phyloP scores from a whole-genome alignment of 768 basidiomycete genomes.

The Trametes coccinea region DNA sequence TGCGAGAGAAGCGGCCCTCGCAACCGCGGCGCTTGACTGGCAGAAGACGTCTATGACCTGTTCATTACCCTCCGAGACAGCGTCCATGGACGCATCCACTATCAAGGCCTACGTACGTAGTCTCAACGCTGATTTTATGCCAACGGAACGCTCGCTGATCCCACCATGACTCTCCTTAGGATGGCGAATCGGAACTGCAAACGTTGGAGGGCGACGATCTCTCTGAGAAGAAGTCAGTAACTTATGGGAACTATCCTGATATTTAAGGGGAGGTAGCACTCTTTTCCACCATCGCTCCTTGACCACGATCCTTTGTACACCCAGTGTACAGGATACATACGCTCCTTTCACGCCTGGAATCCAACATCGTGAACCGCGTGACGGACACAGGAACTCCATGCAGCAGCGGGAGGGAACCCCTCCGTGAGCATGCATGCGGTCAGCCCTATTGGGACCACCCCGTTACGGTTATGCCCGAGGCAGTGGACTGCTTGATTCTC shows the following conservation, averaged over 20 bases:
- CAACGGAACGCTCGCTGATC: no score
- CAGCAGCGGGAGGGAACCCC: no score
- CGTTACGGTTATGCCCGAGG: no score
- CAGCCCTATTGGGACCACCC: no score
- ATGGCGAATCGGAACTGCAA: not conserved
- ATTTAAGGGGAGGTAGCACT: not conserved
- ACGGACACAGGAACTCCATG: no score
- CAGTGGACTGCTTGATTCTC: not conserved
- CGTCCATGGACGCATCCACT: not conserved
- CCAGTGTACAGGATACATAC: not conserved
- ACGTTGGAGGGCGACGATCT: not conserved
- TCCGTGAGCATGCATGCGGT: no score
- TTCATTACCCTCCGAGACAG: not conserved
- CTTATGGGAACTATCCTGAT: conserved; percentile 1
- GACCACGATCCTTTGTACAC: not conserved
- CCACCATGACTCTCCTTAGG: not conserved
- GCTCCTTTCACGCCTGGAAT: not conserved
- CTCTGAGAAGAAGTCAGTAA: conserved; percentile 1
- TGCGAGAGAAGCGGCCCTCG: not conserved
- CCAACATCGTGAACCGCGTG: not conserved
- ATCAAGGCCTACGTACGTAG: not conserved
- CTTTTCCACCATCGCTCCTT: not conserved
- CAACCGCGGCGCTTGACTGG: not conserved
- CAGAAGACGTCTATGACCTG: not conserved
- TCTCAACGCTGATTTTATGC: not conserved